Conservation (phyloP, 805 yeast species). For the Myxozyma mucilagina region DNA sequence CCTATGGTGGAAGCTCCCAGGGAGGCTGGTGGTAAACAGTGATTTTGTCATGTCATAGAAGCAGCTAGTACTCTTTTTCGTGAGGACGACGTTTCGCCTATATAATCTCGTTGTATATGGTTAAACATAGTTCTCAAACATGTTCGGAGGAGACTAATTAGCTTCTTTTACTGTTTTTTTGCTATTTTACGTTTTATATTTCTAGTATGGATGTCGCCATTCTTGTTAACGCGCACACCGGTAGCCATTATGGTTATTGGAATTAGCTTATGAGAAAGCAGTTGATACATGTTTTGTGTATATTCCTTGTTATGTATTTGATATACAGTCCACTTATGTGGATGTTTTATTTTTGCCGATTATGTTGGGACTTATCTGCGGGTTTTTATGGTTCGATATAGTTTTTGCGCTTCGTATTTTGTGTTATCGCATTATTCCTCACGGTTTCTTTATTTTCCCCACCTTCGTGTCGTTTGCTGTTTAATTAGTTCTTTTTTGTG, state of each 20-base stretch:
- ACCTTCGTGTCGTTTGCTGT: conserved; percentile 9
- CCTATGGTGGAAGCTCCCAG: conserved; percentile 6
- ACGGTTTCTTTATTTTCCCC: conserved; percentile 11
- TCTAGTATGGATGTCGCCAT: conserved; percentile 11
- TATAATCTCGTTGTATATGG: not conserved
- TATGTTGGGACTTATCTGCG: not conserved
- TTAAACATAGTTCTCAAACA: not conserved
- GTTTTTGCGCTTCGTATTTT: conserved; percentile 1
- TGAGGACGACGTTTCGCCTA: not conserved
- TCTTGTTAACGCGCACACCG: conserved; percentile 21
- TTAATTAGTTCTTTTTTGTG: conserved; percentile 13
- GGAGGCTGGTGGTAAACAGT: conserved; percentile 20
- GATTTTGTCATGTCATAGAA: not conserved
- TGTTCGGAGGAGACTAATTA: not conserved
- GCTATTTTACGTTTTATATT: not conserved
- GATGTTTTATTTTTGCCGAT: not conserved
- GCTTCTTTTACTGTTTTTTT: not conserved
- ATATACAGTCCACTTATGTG: not conserved
- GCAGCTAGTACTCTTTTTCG: not conserved
- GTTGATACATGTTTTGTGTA: not conserved
- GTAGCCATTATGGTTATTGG: conserved; percentile 10
- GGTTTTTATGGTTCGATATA: not conserved
- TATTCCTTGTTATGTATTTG: conserved; percentile 10
- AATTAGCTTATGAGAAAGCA: not conserved
- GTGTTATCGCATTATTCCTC: conserved; percentile 15